These are phyloP conservation scores for Zasmidium angulare DNA, from an alignment of 2,329 filamentous ascomycete species.

Conservation along the genomic window DNA sequence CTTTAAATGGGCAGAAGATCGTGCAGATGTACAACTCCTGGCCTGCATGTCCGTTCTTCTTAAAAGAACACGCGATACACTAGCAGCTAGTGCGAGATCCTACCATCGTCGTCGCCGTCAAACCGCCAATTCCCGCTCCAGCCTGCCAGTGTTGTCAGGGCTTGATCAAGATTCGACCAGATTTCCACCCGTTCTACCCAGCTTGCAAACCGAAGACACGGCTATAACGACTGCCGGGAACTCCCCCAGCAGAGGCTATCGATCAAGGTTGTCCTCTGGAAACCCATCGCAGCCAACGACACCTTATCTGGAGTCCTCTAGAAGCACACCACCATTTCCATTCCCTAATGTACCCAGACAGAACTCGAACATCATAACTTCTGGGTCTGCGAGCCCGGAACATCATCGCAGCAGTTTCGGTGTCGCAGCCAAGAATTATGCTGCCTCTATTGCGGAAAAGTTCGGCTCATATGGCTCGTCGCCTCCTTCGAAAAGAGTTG, in stretches of 20 bases:
- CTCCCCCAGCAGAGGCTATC: constrained; percentile 18
- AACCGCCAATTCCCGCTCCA: neutral
- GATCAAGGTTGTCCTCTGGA: constrained; percentile 26
- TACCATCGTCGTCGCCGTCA: neutral
- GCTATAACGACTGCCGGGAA: constrained; percentile 11
- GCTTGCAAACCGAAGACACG: constrained; percentile 15
- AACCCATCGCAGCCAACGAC: constrained; percentile 31
- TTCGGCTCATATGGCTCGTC: constrained; percentile 33
- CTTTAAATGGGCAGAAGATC: constrained; percentile 59
- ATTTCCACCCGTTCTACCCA: constrained; percentile 10
- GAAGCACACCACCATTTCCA: constrained; percentile 30
- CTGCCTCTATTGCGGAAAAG: constrained; percentile 36
- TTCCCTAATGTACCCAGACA: constrained; percentile 25
- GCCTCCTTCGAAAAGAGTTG: constrained; percentile 28
- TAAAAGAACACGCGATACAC: neutral
- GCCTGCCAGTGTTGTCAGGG: neutral
- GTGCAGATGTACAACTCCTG: constrained; percentile 65
- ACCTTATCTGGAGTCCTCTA: constrained; percentile 29
- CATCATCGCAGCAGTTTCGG: constrained; percentile 35
- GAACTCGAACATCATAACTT: constrained; percentile 23
- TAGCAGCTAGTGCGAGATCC: neutral
- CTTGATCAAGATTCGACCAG: neutral
- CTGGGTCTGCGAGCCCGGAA: constrained; percentile 34
- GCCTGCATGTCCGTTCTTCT: constrained; percentile 65
- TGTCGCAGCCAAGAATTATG: constrained; percentile 34